Conservation (phyloP, 352 stramenopile species). For the Globisporangium orthogonon region DNA sequence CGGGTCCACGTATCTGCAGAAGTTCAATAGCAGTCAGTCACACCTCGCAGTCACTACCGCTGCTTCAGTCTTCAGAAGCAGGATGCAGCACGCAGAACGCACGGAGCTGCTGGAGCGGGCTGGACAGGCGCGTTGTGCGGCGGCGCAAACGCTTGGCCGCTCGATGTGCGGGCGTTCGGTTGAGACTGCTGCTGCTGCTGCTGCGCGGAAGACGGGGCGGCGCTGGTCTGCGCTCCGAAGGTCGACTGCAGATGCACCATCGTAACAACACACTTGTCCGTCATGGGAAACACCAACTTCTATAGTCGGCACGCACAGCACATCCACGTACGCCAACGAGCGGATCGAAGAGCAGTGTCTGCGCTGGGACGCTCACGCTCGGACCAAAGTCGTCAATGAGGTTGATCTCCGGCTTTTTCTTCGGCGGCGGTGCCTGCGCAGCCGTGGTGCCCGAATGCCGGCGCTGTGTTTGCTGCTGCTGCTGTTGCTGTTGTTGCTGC, state of each 20-base stretch:
- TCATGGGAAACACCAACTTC: background rate
- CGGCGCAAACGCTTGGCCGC: constrained; percentile 20
- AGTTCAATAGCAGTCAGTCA: no score
- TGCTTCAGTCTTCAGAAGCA: background rate
- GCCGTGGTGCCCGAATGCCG: background rate
- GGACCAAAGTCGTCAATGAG: constrained; percentile 69
- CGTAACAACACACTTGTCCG: background rate
- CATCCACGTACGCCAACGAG: constrained; percentile 40
- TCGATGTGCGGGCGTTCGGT: constrained; percentile 16
- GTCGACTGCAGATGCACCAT: constrained; percentile 14
- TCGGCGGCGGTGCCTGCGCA: constrained; percentile 1
- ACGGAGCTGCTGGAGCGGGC: constrained; percentile 2
- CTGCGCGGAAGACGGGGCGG: constrained; percentile 10
- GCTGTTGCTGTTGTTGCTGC: constrained; percentile 11
- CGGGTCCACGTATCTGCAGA: constrained; percentile 48
- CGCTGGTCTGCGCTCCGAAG: constrained; percentile 15
- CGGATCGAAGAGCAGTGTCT: constrained; percentile 71
- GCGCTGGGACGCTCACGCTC: constrained; percentile 50
- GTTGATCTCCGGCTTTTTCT: constrained; percentile 66
- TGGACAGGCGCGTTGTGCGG: constrained; percentile 4
- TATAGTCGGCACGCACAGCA: background rate
- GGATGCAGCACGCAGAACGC: background rate
- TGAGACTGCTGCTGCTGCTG: constrained; percentile 13
- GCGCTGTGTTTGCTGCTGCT: background rate
- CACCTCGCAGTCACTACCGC: no score